Evolutionary conservation across 306 rosid genomes (phyloP).

Genomic region (Pyrus betulifolia): DNA sequence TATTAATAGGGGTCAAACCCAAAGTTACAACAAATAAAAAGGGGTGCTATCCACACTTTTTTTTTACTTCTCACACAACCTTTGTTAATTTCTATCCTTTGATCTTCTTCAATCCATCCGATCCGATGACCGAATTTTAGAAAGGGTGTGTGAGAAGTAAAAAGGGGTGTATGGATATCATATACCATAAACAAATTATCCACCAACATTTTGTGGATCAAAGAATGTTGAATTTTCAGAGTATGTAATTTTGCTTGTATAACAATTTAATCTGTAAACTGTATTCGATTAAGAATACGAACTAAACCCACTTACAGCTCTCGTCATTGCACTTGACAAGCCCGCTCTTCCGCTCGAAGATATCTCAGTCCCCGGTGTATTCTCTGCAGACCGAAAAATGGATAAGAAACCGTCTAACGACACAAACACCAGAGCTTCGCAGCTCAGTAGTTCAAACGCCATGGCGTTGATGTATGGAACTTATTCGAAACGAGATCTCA

Average conservation of each 20-base stretch:
- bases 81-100: too few species aligned
- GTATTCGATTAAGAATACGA: conserved; percentile 6
- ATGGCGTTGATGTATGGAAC: not conserved
- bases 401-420: not conserved
- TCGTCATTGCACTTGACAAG: conserved; percentile 62
- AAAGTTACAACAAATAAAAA: conserved; percentile 16
- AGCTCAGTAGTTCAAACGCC: not conserved
- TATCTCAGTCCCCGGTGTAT: conserved; percentile 61
- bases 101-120: too few species aligned
- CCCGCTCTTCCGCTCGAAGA: conserved; percentile 59
- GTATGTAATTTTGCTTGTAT: conserved; percentile 7
- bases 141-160: too few species aligned
- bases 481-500: not conserved
- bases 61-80: too few species aligned
- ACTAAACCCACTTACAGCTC: conserved; percentile 5
- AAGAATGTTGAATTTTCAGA: conserved; percentile 46
- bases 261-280: conserved; percentile 24
- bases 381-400: conserved; percentile 42
- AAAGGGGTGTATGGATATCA: too few species aligned
- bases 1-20: not conserved
- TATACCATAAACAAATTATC: not conserved
- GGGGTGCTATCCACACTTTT: too few species aligned
- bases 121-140: too few species aligned
- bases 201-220: conserved; percentile 35
- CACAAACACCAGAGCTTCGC: not conserved